phyloP scores from a whole-genome alignment of 2,329 filamentous ascomycete species.

The Trichophyton simii region DNA sequence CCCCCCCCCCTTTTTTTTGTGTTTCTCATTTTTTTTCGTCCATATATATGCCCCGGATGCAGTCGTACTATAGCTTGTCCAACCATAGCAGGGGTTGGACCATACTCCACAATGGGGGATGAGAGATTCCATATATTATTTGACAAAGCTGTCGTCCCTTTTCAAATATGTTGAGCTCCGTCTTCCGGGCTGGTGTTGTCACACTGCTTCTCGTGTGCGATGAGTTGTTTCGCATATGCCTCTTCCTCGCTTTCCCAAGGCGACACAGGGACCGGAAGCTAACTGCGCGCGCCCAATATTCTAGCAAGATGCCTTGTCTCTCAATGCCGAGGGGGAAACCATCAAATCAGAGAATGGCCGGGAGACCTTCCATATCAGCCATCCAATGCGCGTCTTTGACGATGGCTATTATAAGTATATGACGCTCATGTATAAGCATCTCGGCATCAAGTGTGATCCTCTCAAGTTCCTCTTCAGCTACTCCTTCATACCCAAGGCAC shows the following conservation, averaged over 20 bases:
- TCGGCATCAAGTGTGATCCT: slow-evolving; percentile 39
- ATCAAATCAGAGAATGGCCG: slow-evolving; percentile 19
- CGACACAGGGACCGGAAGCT: slow-evolving; percentile 1
- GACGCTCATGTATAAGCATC: slow-evolving; percentile 43
- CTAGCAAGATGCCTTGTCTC: slow-evolving; percentile 33
- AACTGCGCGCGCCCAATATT: not conserved
- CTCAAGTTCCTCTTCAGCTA: slow-evolving; percentile 45
- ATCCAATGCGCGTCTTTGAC: slow-evolving; percentile 42
- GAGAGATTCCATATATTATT: no score
- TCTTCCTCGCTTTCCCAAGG: not conserved
- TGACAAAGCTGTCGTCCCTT: not conserved
- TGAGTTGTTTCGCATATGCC: not conserved
- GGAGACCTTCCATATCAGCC: slow-evolving; percentile 29
- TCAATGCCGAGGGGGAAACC: slow-evolving; percentile 35
- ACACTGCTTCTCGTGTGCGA: not conserved
- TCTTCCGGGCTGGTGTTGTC: not conserved
- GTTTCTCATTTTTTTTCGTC: not conserved
- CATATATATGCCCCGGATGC: not conserved
- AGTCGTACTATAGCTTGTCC: no score
- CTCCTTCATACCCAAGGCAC: slow-evolving; percentile 20
- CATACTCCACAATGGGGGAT: no score
- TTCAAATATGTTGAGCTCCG: not conserved
- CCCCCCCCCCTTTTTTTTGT: not conserved
- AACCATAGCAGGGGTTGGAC: no score
- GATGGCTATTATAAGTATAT: slow-evolving; percentile 45